Base-by-base conservation (phyloP, 2,329 filamentous ascomycete species). In the Colletotrichum graminicola region DNA sequence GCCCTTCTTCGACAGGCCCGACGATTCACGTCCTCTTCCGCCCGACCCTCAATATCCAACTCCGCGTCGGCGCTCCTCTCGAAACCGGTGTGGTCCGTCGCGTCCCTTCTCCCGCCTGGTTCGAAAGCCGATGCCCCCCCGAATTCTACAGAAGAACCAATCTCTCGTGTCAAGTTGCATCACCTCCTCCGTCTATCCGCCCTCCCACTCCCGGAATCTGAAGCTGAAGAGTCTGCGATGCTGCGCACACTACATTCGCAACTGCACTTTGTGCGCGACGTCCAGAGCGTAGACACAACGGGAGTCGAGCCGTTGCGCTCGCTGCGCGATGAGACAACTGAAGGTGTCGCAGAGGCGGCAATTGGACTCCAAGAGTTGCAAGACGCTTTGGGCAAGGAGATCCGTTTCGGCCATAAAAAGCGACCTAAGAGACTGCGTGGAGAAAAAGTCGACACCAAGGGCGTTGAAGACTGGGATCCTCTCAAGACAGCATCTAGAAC, bases 171-270 rank as follows among this genome's bases (percentile, higher is more conserved):
- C 55, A 91, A 94, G 79, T 88, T 98, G 0, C 90, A 89, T 76
- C 95, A 98, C 80, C 90, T 98, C 12, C 91, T 98, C 45, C 93
- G 93, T 23, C 91, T 98, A 49, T 97, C 95, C 5, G 95, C 95
- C 18, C 91, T 99, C 0, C 94, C 95, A 0, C 87, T 87, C 1
- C 94, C 95, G 0, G 82, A 85, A 23, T 85, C 85, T 2, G 74
- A 83, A 1, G 85, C 85, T 62, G 91, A 94, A 76, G 92, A 97
- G 79, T 77, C 84, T 0, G 82, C 85, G 34, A 94, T 97, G 89
- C 87, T 97, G 4, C 79, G 87, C 29, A 95, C 92, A 1, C 87
- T 99, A 2, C 87, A 91, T 63, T 90, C 92, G 41, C 96, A 99
- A 79, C 88, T 99, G 0, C 92, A 93, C 77, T 99, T 99, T 78